Evolutionary conservation across 139 green algal genomes (phyloP).

Genomic region (Tetraselmis striata): DNA sequence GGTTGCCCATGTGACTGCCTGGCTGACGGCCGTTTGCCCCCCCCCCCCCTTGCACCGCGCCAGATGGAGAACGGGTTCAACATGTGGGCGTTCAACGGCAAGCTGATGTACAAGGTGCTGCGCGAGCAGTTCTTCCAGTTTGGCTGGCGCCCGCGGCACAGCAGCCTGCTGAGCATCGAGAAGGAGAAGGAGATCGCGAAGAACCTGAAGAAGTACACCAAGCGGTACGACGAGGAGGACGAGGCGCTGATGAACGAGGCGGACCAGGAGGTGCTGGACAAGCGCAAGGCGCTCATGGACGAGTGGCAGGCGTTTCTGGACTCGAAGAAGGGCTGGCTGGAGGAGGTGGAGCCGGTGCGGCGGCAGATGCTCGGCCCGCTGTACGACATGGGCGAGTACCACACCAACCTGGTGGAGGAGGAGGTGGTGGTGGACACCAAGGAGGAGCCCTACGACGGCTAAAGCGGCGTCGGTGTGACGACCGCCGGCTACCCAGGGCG

Average conservation of each 20-base stretch:
- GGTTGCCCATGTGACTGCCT: too few species aligned
- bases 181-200: slow-evolving; percentile 86
- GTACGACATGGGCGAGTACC: slow-evolving; percentile 38
- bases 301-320: slow-evolving; percentile 61
- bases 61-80: slow-evolving; percentile 98
- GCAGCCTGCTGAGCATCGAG: slow-evolving; percentile 72
- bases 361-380: slow-evolving; percentile 30
- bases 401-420: slow-evolving; percentile 52
- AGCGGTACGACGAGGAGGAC: slow-evolving; percentile 91
- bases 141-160: slow-evolving; percentile 84
- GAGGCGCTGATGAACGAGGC: slow-evolving; percentile 66
- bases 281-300: slow-evolving; percentile 56
- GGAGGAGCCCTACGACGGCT: slow-evolving; percentile 49
- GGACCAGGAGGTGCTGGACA: slow-evolving; percentile 67
- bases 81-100: slow-evolving; percentile 88
- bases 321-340: slow-evolving; percentile 17
- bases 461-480: not conserved
- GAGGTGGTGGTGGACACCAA: slow-evolving; percentile 65
- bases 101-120: slow-evolving; percentile 67
- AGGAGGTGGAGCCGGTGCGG: slow-evolving; percentile 6
- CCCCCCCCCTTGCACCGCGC: too few species aligned
- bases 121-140: slow-evolving; percentile 92
- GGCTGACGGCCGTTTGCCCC: too few species aligned
- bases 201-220: slow-evolving; percentile 88
- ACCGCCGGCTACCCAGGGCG: too few species aligned